Percentiles rank a stretch among this genome's conserved stretches.
Evolutionary conservation across 2,329 filamentous ascomycete genomes (phyloP).

Genomic region (Sphaerulina vaccinii): DNA sequence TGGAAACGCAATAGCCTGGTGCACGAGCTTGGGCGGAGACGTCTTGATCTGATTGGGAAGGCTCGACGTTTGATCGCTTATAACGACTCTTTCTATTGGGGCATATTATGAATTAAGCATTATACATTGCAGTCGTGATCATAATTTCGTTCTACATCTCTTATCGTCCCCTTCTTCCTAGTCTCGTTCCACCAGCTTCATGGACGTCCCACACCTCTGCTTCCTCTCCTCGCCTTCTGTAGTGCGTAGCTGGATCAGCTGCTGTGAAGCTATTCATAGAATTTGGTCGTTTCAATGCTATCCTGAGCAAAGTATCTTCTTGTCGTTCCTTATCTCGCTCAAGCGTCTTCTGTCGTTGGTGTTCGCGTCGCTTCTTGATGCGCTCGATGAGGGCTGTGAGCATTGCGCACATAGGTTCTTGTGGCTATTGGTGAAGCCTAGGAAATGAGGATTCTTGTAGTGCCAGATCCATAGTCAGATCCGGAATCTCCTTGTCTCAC

Average conservation of each 20-base stretch:
- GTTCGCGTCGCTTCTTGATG: conserved; percentile 1
- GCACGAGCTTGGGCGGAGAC: too few species aligned
- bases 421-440: neutral
- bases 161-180: neutral
- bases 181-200: neutral
- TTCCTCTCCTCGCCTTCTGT: neutral
- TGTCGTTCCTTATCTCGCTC: conserved; percentile 12
- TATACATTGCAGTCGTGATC: too few species aligned
- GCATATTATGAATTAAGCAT: too few species aligned
- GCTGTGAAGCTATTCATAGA: conserved; percentile 14
- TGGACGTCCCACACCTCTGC: neutral
- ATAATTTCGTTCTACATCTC: too few species aligned
- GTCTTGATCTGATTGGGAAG: too few species aligned
- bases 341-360: neutral
- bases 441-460: too few species aligned
- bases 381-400: neutral
- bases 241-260: neutral
- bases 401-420: neutral
- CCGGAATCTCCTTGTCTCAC: neutral
- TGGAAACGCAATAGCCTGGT: too few species aligned
- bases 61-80: too few species aligned
- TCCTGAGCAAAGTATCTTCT: conserved; percentile 9
- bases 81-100: too few species aligned
- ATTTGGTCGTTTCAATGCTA: conserved; percentile 12
- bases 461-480: too few species aligned